A percentile compares a stretch with the other conserved stretches of the same genome.
Evolutionary conservation across 257 asterid genomes (phyloP).

Genomic region (Fraxinus quadrangulata): DNA sequence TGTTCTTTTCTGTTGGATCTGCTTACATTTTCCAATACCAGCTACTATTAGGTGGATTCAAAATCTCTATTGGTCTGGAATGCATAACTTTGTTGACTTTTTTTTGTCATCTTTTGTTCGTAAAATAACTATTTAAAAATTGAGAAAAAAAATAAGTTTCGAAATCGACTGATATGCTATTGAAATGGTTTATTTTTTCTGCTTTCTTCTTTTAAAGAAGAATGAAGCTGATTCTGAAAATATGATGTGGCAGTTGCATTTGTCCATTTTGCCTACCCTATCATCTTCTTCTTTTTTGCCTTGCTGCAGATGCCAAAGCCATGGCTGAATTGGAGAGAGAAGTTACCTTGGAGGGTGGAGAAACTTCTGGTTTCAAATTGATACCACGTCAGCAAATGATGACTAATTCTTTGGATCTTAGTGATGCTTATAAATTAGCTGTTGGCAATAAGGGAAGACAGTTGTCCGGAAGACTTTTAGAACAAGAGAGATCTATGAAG

Average conservation of each 20-base stretch:
- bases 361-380: conserved; percentile 27
- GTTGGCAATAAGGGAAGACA: conserved; percentile 65
- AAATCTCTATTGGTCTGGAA: conserved; percentile 14
- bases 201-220: conserved; percentile 5
- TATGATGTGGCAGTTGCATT: background rate
- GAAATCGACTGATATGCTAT: too few species aligned
- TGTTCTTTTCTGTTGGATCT: background rate
- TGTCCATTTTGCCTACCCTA: conserved; percentile 8
- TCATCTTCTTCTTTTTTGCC: background rate
- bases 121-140: background rate
- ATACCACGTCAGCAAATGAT: conserved; percentile 27
- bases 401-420: conserved; percentile 58
- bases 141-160: background rate
- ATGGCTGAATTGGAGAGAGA: conserved; percentile 30
- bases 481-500: conserved; percentile 72
- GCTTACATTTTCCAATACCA: conserved; percentile 2
- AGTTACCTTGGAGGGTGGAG: conserved; percentile 28
- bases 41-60: background rate
- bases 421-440: conserved; percentile 80
- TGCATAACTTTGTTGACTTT: background rate
- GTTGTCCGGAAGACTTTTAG: conserved; percentile 69
- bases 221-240: conserved; percentile 1
- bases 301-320: conserved; percentile 36
- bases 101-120: background rate
- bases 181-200: background rate